phyloP scores from a whole-genome alignment of 768 basidiomycete species.

The Candolleomyces eurysporus region DNA sequence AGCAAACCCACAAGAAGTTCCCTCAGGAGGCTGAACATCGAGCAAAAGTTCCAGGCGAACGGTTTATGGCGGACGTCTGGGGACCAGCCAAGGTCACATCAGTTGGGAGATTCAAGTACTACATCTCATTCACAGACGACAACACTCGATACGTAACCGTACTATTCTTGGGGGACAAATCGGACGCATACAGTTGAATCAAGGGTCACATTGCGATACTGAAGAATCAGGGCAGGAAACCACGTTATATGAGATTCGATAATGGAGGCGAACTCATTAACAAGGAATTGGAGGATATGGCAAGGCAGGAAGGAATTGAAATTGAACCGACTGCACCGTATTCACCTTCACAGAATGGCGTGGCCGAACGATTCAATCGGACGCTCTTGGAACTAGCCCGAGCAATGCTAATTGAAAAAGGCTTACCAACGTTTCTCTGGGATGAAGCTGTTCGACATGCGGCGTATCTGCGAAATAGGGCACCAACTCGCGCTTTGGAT shows the following conservation, averaged over 20 bases:
- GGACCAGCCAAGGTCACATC: no score
- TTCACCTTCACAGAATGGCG: slow-evolving; percentile 27
- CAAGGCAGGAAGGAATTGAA: slow-evolving; percentile 17
- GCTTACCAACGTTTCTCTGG: slow-evolving; percentile 35
- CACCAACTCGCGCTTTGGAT: slow-evolving; percentile 6
- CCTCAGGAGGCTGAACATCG: no score
- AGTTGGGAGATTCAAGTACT: no score
- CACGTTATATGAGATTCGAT: slow-evolving; percentile 14
- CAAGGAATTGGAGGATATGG: slow-evolving; percentile 8
- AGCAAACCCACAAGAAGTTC: no score
- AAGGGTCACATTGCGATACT: no score
- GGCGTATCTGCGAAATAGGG: slow-evolving; percentile 31
- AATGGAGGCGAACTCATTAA: slow-evolving; percentile 24
- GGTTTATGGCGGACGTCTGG: no score
- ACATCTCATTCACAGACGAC: no score
- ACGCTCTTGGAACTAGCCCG: slow-evolving; percentile 29
- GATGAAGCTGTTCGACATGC: slow-evolving; percentile 30
- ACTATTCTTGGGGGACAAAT: no score
- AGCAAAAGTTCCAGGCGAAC: no score
- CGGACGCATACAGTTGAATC: no score
- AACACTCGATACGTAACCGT: no score
- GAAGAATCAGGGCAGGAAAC: no score
- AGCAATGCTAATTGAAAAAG: slow-evolving; percentile 28
- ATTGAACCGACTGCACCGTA: slow-evolving; percentile 26
- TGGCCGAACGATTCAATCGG: slow-evolving; percentile 32